These are phyloP conservation scores for Lipomyces kockii DNA, from an alignment of 805 yeast species.

Conservation along the genomic window DNA sequence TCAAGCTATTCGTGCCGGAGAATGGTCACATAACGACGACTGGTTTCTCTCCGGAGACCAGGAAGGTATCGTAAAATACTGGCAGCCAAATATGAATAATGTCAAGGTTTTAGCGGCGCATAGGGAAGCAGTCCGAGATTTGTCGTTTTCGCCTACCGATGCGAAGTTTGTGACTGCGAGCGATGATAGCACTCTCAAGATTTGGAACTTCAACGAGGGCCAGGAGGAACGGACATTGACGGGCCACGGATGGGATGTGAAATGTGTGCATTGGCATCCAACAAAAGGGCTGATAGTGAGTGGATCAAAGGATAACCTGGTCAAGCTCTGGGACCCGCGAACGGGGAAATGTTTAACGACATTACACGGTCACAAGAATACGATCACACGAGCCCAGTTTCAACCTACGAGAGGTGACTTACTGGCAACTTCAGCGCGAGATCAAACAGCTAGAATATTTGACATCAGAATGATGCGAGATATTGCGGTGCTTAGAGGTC, in stretches of 20 bases:
- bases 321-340: slow-evolving; percentile 97
- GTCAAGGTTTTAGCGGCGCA: slow-evolving; percentile 81
- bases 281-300: slow-evolving; percentile 80
- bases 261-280: slow-evolving; percentile 97
- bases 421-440: slow-evolving; percentile 86
- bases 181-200: slow-evolving; percentile 87
- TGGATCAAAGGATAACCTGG: slow-evolving; percentile 93
- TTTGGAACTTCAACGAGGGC: slow-evolving; percentile 93
- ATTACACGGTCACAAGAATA: slow-evolving; percentile 89
- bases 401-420: slow-evolving; percentile 81
- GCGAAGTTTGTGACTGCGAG: slow-evolving; percentile 90
- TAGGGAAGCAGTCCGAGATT: slow-evolving; percentile 80
- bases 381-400: slow-evolving; percentile 82
- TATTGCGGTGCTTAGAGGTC: slow-evolving; percentile 70
- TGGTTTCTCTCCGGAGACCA: slow-evolving; percentile 96
- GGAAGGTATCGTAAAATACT: slow-evolving; percentile 86
- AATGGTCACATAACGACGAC: slow-evolving; percentile 87
- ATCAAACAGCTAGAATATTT: slow-evolving; percentile 82
- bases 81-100: slow-evolving; percentile 98
- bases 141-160: slow-evolving; percentile 89
- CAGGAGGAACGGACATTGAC: slow-evolving; percentile 75
- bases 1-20: slow-evolving; percentile 75
- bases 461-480: slow-evolving; percentile 88
- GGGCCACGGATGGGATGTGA: slow-evolving; percentile 99
- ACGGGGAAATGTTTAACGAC: slow-evolving; percentile 73